Percentiles rank a stretch among this genome's conserved stretches.
phyloP scores from a whole-genome alignment of 139 green algal genomes.

The Chlamydomonas sphaeroides region DNA sequence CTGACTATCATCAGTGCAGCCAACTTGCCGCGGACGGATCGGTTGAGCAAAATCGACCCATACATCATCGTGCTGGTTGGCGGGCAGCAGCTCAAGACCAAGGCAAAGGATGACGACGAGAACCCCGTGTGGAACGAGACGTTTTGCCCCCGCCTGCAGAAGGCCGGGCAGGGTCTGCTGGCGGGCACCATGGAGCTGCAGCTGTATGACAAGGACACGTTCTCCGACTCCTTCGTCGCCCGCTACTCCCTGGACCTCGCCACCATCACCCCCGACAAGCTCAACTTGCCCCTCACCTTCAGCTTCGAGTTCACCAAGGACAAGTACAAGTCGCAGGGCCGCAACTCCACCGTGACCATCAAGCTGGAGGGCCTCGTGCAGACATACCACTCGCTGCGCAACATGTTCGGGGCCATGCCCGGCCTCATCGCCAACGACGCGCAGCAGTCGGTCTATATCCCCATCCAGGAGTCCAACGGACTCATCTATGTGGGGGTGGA shows the following conservation, averaged over 20 bases:
- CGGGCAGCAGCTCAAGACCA: conserved; percentile 34
- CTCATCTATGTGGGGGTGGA: conserved; percentile 21
- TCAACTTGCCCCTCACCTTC: conserved; percentile 30
- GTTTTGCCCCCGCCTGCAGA: background rate
- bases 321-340: conserved; percentile 35
- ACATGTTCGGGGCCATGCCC: conserved; percentile 36
- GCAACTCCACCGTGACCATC: conserved; percentile 19
- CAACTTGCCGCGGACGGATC: conserved; percentile 23
- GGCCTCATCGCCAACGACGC: conserved; percentile 24
- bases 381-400: conserved; percentile 33
- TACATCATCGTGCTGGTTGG: conserved; percentile 26
- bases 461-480: conserved; percentile 1
- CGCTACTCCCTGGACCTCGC: background rate
- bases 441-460: conserved; percentile 4
- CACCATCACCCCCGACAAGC: conserved; percentile 1
- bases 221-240: conserved; percentile 18
- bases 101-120: conserved; percentile 38
- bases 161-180: background rate
- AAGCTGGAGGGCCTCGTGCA: conserved; percentile 28
- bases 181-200: background rate
- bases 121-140: conserved; percentile 30
- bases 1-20: conserved; percentile 17
- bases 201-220: conserved; percentile 34
- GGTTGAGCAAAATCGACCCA: conserved; percentile 33
- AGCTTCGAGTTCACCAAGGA: conserved; percentile 37